Evolutionary conservation across 805 yeast genomes (phyloP), one percentile per base, ranked within the genome.

Genomic region (Jamesozyma spencerorum): DNA sequence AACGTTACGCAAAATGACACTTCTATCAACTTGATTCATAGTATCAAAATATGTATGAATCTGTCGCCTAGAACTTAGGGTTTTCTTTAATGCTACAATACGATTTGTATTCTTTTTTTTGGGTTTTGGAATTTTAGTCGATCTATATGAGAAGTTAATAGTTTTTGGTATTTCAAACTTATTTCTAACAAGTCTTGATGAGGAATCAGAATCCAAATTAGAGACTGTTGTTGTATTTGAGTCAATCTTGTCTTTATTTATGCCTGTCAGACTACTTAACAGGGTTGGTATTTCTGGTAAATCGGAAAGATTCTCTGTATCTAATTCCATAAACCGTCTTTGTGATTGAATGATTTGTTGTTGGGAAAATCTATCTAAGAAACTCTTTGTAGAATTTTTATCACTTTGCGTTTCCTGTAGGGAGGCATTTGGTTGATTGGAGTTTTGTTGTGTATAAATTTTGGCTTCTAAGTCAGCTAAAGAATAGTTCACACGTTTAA

Each of bases 401-500:
- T 42, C 41, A 3, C 47, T 45, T 6, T 43, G 37, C 12, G 31
- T 19, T 4, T 29, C 31, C 11, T 36, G 31, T n/a, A n/a, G n/a
- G n/a, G n/a, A n/a, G 3, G 43, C 35, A 3, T 33, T 34, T 3
- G 41, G 51, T 7, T 47, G 42, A 27, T 7, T 32, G 6, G 30
- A 18, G 26, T 20, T 32, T 26, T 26, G 38, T 30, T 30, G 33
- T n/a, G 13, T 11, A 38, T 55, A 58, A 22, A 62, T 32, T 28
- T 49, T 55, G 7, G 57, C 58, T 31, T 59, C 65, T 40, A 60
- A 38, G 41, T 59, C 64, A 10, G 65, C 60, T 24, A 60, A 36
- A 1, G 65, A 60, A 41, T 60, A 60, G 43, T 60, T 60, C 2
- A 60, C 54, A 34, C 64, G 50, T 36, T 59, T 60, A 18, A 52